phyloP scores from a whole-genome alignment of 306 rosid species.

The Gastrolobium bilobum region DNA sequence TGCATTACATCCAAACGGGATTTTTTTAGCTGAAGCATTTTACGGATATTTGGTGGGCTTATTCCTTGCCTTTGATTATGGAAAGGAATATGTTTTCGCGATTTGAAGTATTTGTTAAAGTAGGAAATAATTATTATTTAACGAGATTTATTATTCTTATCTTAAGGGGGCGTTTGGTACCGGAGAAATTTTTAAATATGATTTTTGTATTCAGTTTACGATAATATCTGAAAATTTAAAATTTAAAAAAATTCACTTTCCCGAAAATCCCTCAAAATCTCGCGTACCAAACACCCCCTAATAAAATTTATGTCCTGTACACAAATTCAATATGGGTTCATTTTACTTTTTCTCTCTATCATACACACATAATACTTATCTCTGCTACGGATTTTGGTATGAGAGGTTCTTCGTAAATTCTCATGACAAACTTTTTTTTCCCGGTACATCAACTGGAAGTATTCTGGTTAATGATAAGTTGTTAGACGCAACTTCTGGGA shows the following conservation, averaged over 20 bases:
- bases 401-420: neutral
- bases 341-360: too few relatives aligned
- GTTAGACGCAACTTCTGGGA: slow-evolving; percentile 48
- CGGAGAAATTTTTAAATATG: too few relatives aligned
- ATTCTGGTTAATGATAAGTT: slow-evolving; percentile 10
- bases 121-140: neutral
- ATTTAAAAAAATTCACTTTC: too few relatives aligned
- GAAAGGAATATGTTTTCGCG: neutral
- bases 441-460: neutral
- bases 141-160: too few relatives aligned
- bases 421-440: neutral
- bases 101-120: neutral
- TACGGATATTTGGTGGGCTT: neutral
- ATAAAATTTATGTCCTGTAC: too few relatives aligned
- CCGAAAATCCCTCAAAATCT: too few relatives aligned
- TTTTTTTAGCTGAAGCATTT: neutral
- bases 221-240: too few relatives aligned
- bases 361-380: too few relatives aligned
- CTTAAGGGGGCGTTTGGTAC: too few relatives aligned
- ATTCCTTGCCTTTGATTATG: neutral
- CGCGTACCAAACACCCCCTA: too few relatives aligned
- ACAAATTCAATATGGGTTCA: too few relatives aligned
- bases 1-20: neutral
- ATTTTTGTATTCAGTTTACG: too few relatives aligned
- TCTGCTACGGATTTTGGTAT: neutral